These are phyloP conservation scores for Dothiorella sarmentorum DNA, from an alignment of 2,329 filamentous ascomycete species.

Conservation along the genomic window DNA sequence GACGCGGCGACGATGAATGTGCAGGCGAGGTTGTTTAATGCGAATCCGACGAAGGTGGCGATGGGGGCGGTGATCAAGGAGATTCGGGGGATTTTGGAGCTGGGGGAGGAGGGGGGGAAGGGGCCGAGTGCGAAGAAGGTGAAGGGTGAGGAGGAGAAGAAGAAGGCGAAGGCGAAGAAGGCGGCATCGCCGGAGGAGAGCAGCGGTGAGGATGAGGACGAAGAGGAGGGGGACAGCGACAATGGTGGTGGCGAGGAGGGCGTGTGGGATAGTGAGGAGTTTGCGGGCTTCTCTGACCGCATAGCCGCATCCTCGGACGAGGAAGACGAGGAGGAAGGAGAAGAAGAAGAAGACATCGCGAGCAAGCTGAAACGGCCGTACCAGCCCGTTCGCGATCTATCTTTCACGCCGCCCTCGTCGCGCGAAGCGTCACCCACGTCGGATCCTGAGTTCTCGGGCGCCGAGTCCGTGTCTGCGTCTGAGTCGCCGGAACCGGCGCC, in stretches of 20 bases:
- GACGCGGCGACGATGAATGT: conserved; percentile 55
- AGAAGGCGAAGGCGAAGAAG: conserved; percentile 7
- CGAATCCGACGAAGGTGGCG: conserved; percentile 55
- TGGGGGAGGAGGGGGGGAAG: conserved; percentile 18
- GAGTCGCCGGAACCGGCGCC: conserved; percentile 23
- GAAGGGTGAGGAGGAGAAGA: not conserved
- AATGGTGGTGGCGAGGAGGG: conserved; percentile 19
- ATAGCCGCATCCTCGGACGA: conserved; percentile 38
- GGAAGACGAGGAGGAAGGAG: conserved; percentile 30
- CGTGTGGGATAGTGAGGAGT: conserved; percentile 24
- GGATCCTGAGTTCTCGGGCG: not conserved
- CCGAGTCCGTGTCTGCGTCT: conserved; percentile 14
- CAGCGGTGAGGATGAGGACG: conserved; percentile 18
- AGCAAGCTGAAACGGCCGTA: not conserved
- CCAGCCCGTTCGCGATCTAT: conserved; percentile 10
- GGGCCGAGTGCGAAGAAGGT: not conserved
- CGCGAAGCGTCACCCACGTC: conserved; percentile 3
- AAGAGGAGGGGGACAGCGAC: no score
- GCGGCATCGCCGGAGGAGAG: conserved; percentile 19
- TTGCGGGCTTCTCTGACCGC: conserved; percentile 36
- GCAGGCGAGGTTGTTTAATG: conserved; percentile 57
- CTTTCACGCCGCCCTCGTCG: conserved; percentile 12
- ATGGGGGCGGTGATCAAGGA: conserved; percentile 46
- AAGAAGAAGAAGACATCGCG: conserved; percentile 22
- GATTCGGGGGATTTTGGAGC: conserved; percentile 39